Conservation (phyloP, 345 rosid species). For the Eucalyptus fibrosa region DNA sequence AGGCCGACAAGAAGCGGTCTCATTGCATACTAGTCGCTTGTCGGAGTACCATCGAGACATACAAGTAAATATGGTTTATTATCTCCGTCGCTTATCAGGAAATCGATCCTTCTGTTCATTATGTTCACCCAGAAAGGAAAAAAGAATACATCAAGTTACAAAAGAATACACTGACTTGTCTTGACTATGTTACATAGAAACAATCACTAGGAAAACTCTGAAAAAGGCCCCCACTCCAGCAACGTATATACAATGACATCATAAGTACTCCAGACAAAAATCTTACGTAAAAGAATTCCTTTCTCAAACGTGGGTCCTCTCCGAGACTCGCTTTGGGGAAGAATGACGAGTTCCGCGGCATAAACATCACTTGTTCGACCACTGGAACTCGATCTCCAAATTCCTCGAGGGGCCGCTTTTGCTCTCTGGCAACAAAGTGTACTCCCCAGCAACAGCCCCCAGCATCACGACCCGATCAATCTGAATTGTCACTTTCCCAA, state of each 20-base stretch:
- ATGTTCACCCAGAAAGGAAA: not conserved
- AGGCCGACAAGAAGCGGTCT: not conserved
- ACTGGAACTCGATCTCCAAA: constrained; percentile 93
- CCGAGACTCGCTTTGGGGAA: not conserved
- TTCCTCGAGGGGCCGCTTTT: constrained; percentile 87
- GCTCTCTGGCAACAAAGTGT: constrained; percentile 82
- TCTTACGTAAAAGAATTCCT: not conserved
- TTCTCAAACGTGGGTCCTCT: not conserved
- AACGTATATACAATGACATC: constrained; percentile 22
- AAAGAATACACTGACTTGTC: constrained; percentile 25
- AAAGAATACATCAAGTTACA: constrained; percentile 7
- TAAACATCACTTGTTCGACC: constrained; percentile 53
- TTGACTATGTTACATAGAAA: not conserved
- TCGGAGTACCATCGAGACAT: not conserved
- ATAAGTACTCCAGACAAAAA: not conserved
- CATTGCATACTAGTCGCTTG: not conserved
- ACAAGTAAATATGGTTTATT: not conserved
- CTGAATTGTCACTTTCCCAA: constrained; percentile 96
- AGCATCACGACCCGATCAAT: constrained; percentile 96
- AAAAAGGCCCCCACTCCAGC: constrained; percentile 1
- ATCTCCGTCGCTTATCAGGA: not conserved
- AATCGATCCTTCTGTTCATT: not conserved
- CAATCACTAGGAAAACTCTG: constrained; percentile 19
- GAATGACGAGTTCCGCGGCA: not conserved
- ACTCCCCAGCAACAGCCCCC: constrained; percentile 92